Evolutionary conservation across 192 early-diverging fungal genomes (phyloP).

Genomic region (Dimargaris cristalligena): DNA sequence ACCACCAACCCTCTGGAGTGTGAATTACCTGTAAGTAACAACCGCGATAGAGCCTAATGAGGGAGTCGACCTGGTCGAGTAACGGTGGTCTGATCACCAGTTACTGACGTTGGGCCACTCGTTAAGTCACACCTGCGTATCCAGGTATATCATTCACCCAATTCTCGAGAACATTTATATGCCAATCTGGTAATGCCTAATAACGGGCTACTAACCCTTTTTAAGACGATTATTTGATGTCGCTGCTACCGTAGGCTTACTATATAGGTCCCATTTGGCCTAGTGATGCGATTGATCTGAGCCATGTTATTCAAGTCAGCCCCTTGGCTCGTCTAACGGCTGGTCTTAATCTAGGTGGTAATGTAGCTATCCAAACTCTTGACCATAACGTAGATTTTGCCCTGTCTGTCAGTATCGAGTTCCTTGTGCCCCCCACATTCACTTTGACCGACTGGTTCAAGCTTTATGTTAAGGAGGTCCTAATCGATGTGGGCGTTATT

Average conservation of each 20-base stretch:
- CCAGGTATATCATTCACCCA: no score
- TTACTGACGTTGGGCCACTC: neutral
- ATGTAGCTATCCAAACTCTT: neutral
- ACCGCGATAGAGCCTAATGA: no score
- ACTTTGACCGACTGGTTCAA: conserved; percentile 11
- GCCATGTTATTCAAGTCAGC: neutral
- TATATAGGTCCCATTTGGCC: neutral
- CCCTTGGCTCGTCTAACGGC: neutral
- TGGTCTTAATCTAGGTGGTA: neutral
- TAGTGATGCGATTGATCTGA: neutral
- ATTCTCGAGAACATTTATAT: no score
- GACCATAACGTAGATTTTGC: conserved; percentile 5
- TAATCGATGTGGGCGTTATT: conserved; percentile 18
- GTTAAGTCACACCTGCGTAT: no score
- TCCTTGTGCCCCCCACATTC: conserved; percentile 8
- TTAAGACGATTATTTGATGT: no score
- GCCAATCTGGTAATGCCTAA: no score
- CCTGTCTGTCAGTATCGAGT: conserved; percentile 10
- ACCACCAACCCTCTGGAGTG: no score
- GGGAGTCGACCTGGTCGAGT: no score
- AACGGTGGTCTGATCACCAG: neutral
- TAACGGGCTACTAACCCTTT: no score
- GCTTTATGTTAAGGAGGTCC: conserved; percentile 14
- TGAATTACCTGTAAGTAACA: no score
- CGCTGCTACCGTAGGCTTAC: neutral